Evolutionary conservation across 805 yeast genomes (phyloP).

Genomic region (Wickerhamiella nectarea): DNA sequence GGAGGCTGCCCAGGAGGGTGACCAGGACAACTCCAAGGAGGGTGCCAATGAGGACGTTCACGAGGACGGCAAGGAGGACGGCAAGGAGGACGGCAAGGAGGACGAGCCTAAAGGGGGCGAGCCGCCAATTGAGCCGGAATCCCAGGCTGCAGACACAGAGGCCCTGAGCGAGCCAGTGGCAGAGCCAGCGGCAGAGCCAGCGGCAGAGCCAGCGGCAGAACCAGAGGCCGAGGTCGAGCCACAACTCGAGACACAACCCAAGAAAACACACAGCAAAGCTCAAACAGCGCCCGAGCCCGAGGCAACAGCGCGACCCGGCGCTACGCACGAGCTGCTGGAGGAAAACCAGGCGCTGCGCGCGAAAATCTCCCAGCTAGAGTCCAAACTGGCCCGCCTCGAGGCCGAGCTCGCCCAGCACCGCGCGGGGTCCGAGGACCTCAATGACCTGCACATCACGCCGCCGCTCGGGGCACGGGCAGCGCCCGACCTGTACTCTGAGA

Average conservation of each 20-base stretch:
- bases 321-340: conserved; percentile 20
- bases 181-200: no score
- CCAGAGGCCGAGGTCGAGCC: no score
- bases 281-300: no score
- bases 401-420: conserved; percentile 14
- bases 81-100: background rate
- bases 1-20: background rate
- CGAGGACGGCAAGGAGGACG: background rate
- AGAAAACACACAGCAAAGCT: background rate
- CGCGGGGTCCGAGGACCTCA: conserved; percentile 15
- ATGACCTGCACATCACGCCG: conserved; percentile 15
- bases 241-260: no score
- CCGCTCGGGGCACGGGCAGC: conserved; percentile 20
- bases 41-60: background rate
- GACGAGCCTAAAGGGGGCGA: background rate
- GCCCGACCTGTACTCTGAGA: conserved; percentile 32
- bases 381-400: conserved; percentile 25
- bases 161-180: no score
- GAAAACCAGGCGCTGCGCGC: conserved; percentile 27
- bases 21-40: background rate
- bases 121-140: background rate
- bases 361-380: conserved; percentile 26
- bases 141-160: background rate
- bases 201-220: no score
- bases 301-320: conserved; percentile 10